Evolutionary conservation across 257 asterid genomes (phyloP), one percentile per base, ranked within the genome.

Genomic region (Datura wrightii): DNA sequence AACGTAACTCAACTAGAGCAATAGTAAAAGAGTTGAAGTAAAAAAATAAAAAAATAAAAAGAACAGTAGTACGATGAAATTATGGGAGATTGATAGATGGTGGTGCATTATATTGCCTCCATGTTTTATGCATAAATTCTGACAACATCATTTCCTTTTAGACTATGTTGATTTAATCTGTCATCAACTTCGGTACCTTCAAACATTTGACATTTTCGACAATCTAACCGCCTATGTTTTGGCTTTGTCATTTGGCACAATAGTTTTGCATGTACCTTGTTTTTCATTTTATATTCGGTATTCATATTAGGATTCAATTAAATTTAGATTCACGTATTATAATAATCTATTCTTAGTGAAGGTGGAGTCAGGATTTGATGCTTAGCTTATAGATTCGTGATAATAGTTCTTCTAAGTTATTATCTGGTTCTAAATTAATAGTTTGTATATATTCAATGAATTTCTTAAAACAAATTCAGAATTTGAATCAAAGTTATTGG

Each of bases 321-420:
- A 59, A 10, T 11, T 5, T 34, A 3, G 6, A 62, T 5, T 62
- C 0, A 0, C 1, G 4, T 1, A 24, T 10, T 10, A 0, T 0
- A 11, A 2, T 11, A 5, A 2, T 5, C 0, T 24, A 24, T 24
- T 24, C 31, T 24, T 24, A 24, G 31, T 24, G 31, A 24, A 24
- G 31, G 31, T 24, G 31, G 31, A 24, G 31, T 24, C 31, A 24
- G 31, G 31, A 24, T 24, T 24, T 24, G 31, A 24, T 24, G 31
- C 31, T 24, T 24, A 24, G 31, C 31, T 24, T 24, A 24, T 24
- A 24, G 31, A 24, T 24, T 24, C 31, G 31, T 24, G 31, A 24
- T 24, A 24, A 24, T 24, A 24, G 31, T 24, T 24, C 31, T 24
- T 24, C 31, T 24, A 24, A 24, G 31, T 24, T 24, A 24, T 24